Base-by-base conservation (phyloP, 2,329 filamentous ascomycete genomes). In the Pyrenochaeta sp. region DNA sequence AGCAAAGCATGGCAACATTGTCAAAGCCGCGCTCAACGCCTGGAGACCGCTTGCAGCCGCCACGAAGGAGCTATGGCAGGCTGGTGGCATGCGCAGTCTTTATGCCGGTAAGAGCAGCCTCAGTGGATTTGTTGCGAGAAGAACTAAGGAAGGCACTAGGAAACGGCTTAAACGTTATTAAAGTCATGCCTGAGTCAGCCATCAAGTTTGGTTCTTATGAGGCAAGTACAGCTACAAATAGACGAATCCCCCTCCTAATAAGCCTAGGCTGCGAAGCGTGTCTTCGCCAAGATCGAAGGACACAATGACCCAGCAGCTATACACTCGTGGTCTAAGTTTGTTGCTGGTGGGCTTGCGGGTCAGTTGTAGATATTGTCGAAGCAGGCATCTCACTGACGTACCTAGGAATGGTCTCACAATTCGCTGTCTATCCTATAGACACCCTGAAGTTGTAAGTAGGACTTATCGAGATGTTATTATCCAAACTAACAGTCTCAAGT, bases 201-300 rank as follows among this genome's bases (percentile, higher is more conserved):
- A 97, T 99, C 75, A 96, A 97, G 79, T 99, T 99, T 76, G 95
- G 95, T 59, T 94, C 93, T 22, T 99, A 97, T 74, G 95, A 99
- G 81, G 86, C 86, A 76, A 69, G 78, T 61, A 53, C 50, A 22
- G 3, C 39, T 22, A 55, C 42, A 36, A 44, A 24, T 39, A 54
- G 39, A 43, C 12, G 27, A 48, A 42, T 39, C 8, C 46, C 37
- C 28, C 36, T 25, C 25, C 65, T 70, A 59, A 72, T 52, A 15
- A 22, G 43, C 58, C 42, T 51, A 88, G 86, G 93, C 92, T 50
- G 90, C 93, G 8, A 99, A 98, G 82, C 89, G 92, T 62, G 87
- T 90, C 3, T 87, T 98, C 59, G 92, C 94, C 48, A 88, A 87
- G 58, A 79, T 97, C 50, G 95, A 98, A 83, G 95, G 95, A 6